Conservation (phyloP, 306 rosid genomes). For the Lathyrus oleraceus region DNA sequence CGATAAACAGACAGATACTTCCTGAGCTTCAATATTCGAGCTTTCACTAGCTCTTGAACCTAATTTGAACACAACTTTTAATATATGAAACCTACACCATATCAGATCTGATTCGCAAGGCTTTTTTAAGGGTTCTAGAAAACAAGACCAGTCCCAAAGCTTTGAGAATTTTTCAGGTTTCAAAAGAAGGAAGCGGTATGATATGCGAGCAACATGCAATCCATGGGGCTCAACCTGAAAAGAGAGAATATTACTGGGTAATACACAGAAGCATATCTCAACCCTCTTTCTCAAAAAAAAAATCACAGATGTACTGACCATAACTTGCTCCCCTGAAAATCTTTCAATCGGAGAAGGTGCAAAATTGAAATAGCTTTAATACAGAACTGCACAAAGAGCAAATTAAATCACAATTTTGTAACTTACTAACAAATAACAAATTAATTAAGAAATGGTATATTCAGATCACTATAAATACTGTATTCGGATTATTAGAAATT, state of each 20-base stretch:
- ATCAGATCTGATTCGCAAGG: slow-evolving; percentile 43
- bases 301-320: slow-evolving; percentile 48
- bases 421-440: background rate
- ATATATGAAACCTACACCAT: slow-evolving; percentile 72
- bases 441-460: background rate
- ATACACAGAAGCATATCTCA: slow-evolving; percentile 6
- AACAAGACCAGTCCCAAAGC: slow-evolving; percentile 87
- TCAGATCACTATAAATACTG: background rate
- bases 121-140: slow-evolving; percentile 44
- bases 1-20: slow-evolving; percentile 57
- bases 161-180: slow-evolving; percentile 58
- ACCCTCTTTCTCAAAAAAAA: slow-evolving; percentile 4
- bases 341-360: slow-evolving; percentile 89
- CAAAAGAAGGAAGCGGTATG: slow-evolving; percentile 68
- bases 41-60: slow-evolving; percentile 50
- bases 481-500: background rate
- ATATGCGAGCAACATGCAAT: slow-evolving; percentile 53
- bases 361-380: slow-evolving; percentile 62
- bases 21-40: slow-evolving; percentile 49
- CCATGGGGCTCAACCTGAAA: slow-evolving; percentile 43
- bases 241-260: background rate
- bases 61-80: slow-evolving; percentile 54
- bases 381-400: slow-evolving; percentile 58
- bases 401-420: slow-evolving; percentile 27
- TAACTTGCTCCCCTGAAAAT: slow-evolving; percentile 38